Conservation (phyloP, 257 asterid species). For the Solanum raphanifolium region DNA sequence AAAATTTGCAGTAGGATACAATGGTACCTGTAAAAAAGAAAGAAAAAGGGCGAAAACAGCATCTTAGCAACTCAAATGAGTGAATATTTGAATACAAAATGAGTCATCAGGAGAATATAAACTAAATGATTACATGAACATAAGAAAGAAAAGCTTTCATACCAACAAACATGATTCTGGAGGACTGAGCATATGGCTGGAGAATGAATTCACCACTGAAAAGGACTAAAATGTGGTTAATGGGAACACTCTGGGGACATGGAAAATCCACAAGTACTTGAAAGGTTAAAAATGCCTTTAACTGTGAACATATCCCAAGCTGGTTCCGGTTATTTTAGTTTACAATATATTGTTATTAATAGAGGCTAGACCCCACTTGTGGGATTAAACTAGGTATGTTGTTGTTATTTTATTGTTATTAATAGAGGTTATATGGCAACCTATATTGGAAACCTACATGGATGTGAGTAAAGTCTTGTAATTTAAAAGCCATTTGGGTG, state of each 20-base stretch:
- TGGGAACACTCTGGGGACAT: not conserved
- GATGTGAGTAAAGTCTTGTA: not conserved
- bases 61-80: not conserved
- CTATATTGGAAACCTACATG: conserved; percentile 7
- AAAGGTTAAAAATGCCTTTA: not conserved
- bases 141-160: not conserved
- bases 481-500: not conserved
- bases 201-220: not conserved
- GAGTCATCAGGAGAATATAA: not conserved
- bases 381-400: no score
- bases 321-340: no score
- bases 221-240: not conserved
- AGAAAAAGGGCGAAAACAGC: not conserved
- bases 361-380: no score
- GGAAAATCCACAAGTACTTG: not conserved
- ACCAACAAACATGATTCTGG: not conserved
- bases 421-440: not conserved
- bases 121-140: not conserved
- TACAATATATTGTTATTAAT: no score
- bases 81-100: not conserved
- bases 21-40: conserved; percentile 18
- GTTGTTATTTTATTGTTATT: not conserved
- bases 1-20: conserved; percentile 32
- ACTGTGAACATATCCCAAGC: not conserved
- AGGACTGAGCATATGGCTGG: not conserved